Evolutionary conservation across 83 land plant species (phyloP), one percentile per base, ranked within the genome.

Genomic region (Thuja plicata): DNA sequence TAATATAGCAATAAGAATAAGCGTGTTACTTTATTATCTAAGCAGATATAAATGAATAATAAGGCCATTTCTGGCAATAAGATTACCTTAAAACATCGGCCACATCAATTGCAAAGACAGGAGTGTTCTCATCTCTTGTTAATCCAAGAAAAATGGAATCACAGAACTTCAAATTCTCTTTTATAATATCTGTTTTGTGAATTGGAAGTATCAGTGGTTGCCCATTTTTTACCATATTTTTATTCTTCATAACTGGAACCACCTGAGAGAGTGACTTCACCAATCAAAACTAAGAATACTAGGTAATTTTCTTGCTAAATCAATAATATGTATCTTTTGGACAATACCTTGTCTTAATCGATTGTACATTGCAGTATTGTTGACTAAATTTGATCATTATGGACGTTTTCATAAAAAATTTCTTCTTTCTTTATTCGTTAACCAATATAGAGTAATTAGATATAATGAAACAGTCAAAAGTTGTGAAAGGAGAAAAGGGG

Each of bases 91-190:
- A 89, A 41, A 84, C 37, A 38, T 89, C 62, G 16, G 52, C 86
- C 87, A 91, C 85, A 34, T 91, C 90, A 24, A 92, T 87, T 40
- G 93, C 92, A 92, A 92, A 92, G 21, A 92, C 85, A 48, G 93
- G 93, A 45, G 32, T 82, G 27, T 89, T 71, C 62, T 79, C 88
- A 50, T 87, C 34, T 86, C 50, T 87, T 37, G 91, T 76, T 60
- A 92, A 55, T 50, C 93, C 93, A 48, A 92, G 90, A 88, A 92
- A 92, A 70, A 92, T 87, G 40, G 89, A 84, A 43, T 91, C 43
- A 13, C 62, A 41, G 54, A 66, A 71, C 55, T 62, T 43, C 60
- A 87, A 55, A 84, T 78, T 32, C 52, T 91, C 90, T 54, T 62
- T 74, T 45, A 54, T 57, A 37, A 85, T 48, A 46, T 46, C 78